phyloP scores from a whole-genome alignment of 1,139 yeast genomes.

The Ashbya aceris region DNA sequence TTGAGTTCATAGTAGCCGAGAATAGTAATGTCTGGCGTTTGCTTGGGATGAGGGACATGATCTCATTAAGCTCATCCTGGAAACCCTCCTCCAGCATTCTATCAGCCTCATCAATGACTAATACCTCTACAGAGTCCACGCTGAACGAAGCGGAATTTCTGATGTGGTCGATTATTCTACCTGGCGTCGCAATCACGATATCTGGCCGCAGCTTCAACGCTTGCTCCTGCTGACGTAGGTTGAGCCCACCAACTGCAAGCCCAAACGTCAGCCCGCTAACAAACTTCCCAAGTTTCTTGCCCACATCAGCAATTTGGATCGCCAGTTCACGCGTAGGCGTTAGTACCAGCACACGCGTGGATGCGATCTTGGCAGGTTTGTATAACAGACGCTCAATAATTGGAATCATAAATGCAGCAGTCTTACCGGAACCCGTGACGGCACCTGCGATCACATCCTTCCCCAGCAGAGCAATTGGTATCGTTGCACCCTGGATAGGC shows the following conservation, averaged over 20 bases:
- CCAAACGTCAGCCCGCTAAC: slow-evolving; percentile 75
- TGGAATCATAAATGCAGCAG: slow-evolving; percentile 96
- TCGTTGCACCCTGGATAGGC: slow-evolving; percentile 87
- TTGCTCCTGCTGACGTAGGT: slow-evolving; percentile 89
- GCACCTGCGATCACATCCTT: slow-evolving; percentile 99
- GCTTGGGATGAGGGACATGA: slow-evolving; percentile 73
- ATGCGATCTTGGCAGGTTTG: slow-evolving; percentile 75
- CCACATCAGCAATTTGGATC: slow-evolving; percentile 91
- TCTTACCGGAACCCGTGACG: slow-evolving; percentile 98
- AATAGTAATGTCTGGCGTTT: slow-evolving; percentile 89
- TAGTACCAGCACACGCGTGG: slow-evolving; percentile 81
- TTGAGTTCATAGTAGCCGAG: slow-evolving; percentile 96
- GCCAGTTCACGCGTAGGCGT: slow-evolving; percentile 98
- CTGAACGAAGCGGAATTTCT: slow-evolving; percentile 90
- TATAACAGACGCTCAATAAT: slow-evolving; percentile 84
- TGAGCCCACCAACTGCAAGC: slow-evolving; percentile 95
- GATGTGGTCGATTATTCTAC: slow-evolving; percentile 93
- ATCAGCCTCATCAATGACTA: slow-evolving; percentile 96
- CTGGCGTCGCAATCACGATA: slow-evolving; percentile 93
- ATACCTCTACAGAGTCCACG: slow-evolving; percentile 82
- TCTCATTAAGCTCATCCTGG: slow-evolving; percentile 88
- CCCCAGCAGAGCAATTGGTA: slow-evolving; percentile 87
- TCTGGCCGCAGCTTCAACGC: slow-evolving; percentile 88
- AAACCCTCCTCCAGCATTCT: slow-evolving; percentile 98
- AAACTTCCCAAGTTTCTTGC: slow-evolving; percentile 70